Conservation (phyloP, 2,329 filamentous ascomycete species). For the Talaromyces marneffei region DNA sequence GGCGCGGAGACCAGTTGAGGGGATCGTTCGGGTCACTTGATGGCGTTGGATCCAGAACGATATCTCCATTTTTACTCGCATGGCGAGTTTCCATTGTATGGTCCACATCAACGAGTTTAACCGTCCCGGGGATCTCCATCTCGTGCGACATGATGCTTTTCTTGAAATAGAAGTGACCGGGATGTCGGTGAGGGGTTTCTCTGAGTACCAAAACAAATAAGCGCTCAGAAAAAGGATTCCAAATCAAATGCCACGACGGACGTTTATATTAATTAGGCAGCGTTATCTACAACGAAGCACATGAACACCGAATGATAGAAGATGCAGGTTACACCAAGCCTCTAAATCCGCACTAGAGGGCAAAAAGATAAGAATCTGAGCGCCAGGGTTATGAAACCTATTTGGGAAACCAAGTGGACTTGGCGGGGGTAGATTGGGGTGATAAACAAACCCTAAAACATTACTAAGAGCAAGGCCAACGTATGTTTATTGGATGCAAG, state of each 20-base stretch:
- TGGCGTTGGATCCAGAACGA: slow-evolving; percentile 40
- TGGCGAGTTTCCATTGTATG: slow-evolving; percentile 30
- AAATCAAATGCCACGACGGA: neutral
- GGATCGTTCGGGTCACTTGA: slow-evolving; percentile 45
- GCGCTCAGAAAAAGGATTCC: too few species aligned
- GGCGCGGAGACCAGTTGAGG: slow-evolving; percentile 37
- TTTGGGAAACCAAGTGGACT: neutral
- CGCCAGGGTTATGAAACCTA: neutral
- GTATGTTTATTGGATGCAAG: neutral
- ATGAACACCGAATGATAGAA: neutral
- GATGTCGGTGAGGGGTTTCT: neutral
- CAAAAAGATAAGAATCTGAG: neutral
- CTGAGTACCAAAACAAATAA: neutral
- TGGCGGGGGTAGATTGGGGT: neutral
- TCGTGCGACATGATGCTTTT: neutral
- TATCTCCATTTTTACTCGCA: slow-evolving; percentile 30
- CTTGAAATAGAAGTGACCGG: neutral
- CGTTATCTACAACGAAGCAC: neutral
- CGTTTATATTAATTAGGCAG: neutral
- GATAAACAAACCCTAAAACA: neutral
- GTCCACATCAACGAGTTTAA: slow-evolving; percentile 39
- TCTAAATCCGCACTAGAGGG: neutral
- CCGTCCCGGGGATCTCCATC: slow-evolving; percentile 35
- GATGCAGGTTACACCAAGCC: neutral
- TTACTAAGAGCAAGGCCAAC: neutral